phyloP scores from a whole-genome alignment of 2,329 filamentous ascomycete species.

The Penicillium aurantiogriseum region DNA sequence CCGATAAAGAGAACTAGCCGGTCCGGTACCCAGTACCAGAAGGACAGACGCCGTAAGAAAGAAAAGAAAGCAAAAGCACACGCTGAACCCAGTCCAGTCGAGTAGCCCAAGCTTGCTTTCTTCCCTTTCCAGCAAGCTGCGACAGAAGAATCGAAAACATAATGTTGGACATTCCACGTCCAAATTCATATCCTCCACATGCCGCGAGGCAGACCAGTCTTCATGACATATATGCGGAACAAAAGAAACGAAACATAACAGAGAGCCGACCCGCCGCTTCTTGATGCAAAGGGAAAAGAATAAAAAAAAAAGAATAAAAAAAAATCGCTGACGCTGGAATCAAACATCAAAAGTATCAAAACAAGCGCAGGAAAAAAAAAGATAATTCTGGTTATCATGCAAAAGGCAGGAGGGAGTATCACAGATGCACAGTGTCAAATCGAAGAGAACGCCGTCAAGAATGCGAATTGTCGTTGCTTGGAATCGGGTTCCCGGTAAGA shows the following conservation, averaged over 20 bases:
- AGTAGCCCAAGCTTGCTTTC: not conserved
- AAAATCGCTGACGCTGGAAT: slow-evolving; percentile 51
- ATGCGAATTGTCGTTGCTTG: slow-evolving; percentile 39
- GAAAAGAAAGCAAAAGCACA: slow-evolving; percentile 12
- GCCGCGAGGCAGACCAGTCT: slow-evolving; percentile 52
- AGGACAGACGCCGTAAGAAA: slow-evolving; percentile 35
- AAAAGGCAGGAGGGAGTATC: slow-evolving; percentile 43
- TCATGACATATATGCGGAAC: slow-evolving; percentile 48
- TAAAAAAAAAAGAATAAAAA: slow-evolving; percentile 25
- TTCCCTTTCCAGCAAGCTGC: slow-evolving; percentile 17
- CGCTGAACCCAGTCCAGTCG: slow-evolving; percentile 22
- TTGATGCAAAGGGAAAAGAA: slow-evolving; percentile 40
- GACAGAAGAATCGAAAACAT: slow-evolving; percentile 34
- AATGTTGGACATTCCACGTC: slow-evolving; percentile 40
- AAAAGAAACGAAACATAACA: slow-evolving; percentile 39
- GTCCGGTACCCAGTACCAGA: slow-evolving; percentile 43
- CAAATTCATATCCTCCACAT: slow-evolving; percentile 43
- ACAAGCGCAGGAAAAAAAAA: slow-evolving; percentile 34
- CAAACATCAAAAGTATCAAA: slow-evolving; percentile 38
- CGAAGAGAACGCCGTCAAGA: slow-evolving; percentile 52
- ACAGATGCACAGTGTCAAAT: slow-evolving; percentile 47
- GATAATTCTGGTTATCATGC: slow-evolving; percentile 33
- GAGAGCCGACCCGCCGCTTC: slow-evolving; percentile 50
- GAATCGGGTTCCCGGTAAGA: slow-evolving; percentile 20
- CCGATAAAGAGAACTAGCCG: slow-evolving; percentile 26